phyloP scores from a whole-genome alignment of 2,329 filamentous ascomycete species.

The Didymellaceae sp. region DNA sequence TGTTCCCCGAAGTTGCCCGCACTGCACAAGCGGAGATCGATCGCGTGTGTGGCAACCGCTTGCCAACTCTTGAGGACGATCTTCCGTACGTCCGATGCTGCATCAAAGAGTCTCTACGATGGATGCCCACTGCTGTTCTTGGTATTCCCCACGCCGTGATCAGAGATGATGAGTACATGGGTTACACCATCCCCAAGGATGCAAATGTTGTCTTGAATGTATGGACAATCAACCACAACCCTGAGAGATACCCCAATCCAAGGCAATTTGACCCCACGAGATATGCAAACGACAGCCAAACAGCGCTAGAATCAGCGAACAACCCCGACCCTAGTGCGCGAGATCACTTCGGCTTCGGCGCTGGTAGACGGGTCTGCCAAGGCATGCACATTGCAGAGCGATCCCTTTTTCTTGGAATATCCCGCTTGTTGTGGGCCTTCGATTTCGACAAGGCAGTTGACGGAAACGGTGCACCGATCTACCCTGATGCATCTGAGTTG shows the following conservation, averaged over 20 bases:
- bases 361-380: conserved; percentile 43
- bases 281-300: background rate
- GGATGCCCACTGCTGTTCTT: conserved; percentile 37
- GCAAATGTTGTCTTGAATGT: conserved; percentile 43
- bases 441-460: conserved; percentile 14
- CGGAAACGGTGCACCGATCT: background rate
- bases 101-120: conserved; percentile 41
- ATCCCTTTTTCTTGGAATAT: conserved; percentile 31
- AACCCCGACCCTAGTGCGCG: background rate
- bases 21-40: conserved; percentile 39
- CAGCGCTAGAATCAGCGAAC: background rate
- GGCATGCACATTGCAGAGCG: conserved; percentile 42
- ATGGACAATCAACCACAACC: conserved; percentile 28
- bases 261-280: background rate
- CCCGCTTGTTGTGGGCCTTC: conserved; percentile 42
- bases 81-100: conserved; percentile 37
- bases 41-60: conserved; percentile 32
- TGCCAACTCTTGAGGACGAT: conserved; percentile 39
- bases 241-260: background rate
- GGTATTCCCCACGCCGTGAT: conserved; percentile 36
- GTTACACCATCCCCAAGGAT: conserved; percentile 47
- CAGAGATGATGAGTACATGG: conserved; percentile 39
- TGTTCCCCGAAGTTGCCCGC: conserved; percentile 30
- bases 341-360: conserved; percentile 46
- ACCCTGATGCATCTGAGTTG: background rate